These are phyloP conservation scores for Penicillium sp. DNA, from an alignment of 2,329 filamentous ascomycete genomes.

Conservation along the genomic window DNA sequence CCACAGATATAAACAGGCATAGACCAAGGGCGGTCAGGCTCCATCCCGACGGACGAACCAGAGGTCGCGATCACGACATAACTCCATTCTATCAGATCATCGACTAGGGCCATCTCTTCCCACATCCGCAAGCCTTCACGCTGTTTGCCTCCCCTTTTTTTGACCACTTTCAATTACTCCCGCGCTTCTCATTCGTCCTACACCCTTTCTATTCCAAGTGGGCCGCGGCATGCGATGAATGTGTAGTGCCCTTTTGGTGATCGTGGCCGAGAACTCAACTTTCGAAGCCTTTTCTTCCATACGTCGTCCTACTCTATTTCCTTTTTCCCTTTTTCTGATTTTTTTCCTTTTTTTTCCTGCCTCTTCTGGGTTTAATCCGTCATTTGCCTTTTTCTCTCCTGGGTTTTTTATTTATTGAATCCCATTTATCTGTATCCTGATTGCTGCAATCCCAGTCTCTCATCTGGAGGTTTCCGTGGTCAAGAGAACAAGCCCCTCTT, in stretches of 20 bases:
- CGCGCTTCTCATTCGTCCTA: conserved; percentile 3
- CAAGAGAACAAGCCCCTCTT: conserved; percentile 6
- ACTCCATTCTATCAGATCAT: conserved; percentile 47
- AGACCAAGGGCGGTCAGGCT: conserved; percentile 23
- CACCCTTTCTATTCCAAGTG: conserved; percentile 9
- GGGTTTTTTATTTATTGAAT: neutral
- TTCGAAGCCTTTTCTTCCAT: neutral
- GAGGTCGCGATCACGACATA: conserved; percentile 44
- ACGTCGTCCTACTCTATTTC: neutral
- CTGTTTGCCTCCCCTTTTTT: conserved; percentile 4
- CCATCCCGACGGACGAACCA: conserved; percentile 29
- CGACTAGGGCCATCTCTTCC: conserved; percentile 25
- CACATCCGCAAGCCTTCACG: conserved; percentile 5
- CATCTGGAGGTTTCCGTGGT: conserved; percentile 18
- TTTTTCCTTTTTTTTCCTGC: neutral
- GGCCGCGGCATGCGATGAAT: conserved; percentile 10
- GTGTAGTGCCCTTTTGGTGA: conserved; percentile 1
- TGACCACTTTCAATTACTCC: conserved; percentile 9
- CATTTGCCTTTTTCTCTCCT: neutral
- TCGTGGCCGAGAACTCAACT: conserved; percentile 9
- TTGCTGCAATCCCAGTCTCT: conserved; percentile 8
- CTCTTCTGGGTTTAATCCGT: neutral
- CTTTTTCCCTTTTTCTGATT: neutral
- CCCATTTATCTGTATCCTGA: neutral
- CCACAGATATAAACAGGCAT: neutral